Evolutionary conservation across 169 alveolate species (phyloP), one percentile per base, ranked within the genome.

Genomic region (Toxoplasma gondii): DNA sequence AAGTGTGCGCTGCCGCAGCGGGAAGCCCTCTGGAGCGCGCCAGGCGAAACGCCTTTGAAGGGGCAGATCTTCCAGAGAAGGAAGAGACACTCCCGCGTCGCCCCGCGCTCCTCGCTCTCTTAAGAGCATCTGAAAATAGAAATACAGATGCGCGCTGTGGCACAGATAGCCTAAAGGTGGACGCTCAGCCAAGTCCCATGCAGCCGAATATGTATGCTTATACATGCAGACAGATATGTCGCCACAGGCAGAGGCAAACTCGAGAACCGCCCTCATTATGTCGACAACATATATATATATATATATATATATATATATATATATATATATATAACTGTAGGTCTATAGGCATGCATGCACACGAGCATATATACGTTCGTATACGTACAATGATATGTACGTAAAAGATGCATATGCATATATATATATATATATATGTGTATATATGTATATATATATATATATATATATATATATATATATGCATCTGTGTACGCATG

Each of bases 41-140:
- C 90, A 82, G 41, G 90, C 53, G 67, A 82, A 82, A 38, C 90
- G 90, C 90, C 90, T 41, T 49, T 82, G 90, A 29, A 82, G 38
- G 16, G 90, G 90, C 67, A 82, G 64, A 38, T 82, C 90, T 10
- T 82, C 90, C 38, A 82, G 90, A 0, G 90, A 39, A 7, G 90
- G 90, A 12, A 82, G 90, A 4, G 1, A 34, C 53, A 36, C 69
- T 34, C 34, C 67, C 1, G 90, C 90, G 16, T 82, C 64, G 39
- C 41, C 90, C 12, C 19, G 22, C 39, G 4, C 31, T 10, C 36
- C 90, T 43, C 41, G 16, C 53, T 29, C 90, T 38, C 34, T 2
- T n/a, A 82, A 29, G 67, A 0, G 53, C 38, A 82, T 27, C 86
- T 78, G 22, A 41, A n/a, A 22, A 41, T 38, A 5, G 53, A 80